Base-by-base conservation (phyloP, 176 grass and related monocot species). In the Eragrostis curvula region DNA sequence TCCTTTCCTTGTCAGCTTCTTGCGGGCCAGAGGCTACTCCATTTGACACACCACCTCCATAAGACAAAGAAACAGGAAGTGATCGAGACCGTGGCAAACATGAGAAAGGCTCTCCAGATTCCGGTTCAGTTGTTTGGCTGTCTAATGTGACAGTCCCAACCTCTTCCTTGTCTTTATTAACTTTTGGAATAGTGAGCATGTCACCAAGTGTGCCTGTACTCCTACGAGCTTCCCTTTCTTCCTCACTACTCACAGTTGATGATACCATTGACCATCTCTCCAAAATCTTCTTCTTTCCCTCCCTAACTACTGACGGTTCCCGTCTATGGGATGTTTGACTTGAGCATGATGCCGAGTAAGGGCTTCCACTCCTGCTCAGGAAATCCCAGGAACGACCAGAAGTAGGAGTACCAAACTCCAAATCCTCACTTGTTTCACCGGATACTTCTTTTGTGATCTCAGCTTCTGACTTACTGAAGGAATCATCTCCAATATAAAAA, bases 231-330 rank as follows among this genome's bases (percentile, higher is more conserved):
- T 83, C 75, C n/a, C 21, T 91, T 88, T 91, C 78, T 76, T 94
- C 87, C 74, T 92, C 86, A 3, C 71, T 59, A 70, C 68, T 56
- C 12, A 76, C 85, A 74, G 39, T 87, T 28, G 85, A 91, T 57
- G 92, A 84, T 46, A 95, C 89, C 75, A 90, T 83, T 57, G 93
- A 86, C 93, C 80, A 99, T 73, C 96, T 96, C 64, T 96, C 96
- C 52, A 90, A 86, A 50, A 99, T 94, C 30, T 88, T 74, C 44
- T 91, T 99, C 81, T 92, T 99, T 8, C 93, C 96, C 81, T 99
- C 93, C 77, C 77, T 87, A 47, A 92, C 80, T 48, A 99, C 91
- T 8, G 89, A 91, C 0, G 93, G 89, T 73, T 94, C 96, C 16
- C 70, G 62, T 5, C 74, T 84, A 30, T 80, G 78, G 65, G 92